Evolutionary conservation across 192 early-diverging fungal species (phyloP).

Genomic region (Chytriomyces hyalinus): DNA sequence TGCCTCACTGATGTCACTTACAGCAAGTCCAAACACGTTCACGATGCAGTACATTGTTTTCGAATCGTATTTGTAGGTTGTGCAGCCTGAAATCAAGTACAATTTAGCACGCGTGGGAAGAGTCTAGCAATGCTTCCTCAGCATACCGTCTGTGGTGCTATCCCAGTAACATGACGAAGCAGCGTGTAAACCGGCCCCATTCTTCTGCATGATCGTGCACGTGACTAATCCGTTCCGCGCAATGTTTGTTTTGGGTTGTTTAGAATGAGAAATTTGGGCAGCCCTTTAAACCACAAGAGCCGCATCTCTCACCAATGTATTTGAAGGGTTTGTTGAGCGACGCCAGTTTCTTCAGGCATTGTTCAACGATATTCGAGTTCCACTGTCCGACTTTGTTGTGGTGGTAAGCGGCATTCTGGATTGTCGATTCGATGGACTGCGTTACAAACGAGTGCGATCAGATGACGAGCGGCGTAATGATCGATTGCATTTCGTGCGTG

Average conservation of each 20-base stretch:
- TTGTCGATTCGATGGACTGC: slow-evolving; percentile 67
- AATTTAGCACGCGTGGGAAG: neutral
- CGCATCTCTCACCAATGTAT: slow-evolving; percentile 68
- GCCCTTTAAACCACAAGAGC: neutral
- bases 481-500: neutral
- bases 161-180: slow-evolving; percentile 81
- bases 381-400: slow-evolving; percentile 77
- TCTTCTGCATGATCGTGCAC: slow-evolving; percentile 84
- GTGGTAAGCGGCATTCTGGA: slow-evolving; percentile 73
- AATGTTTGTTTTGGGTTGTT: neutral
- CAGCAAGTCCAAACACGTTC: slow-evolving; percentile 74
- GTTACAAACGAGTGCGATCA: neutral
- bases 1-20: neutral
- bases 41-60: slow-evolving; percentile 82
- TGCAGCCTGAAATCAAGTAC: slow-evolving; percentile 53
- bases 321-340: slow-evolving; percentile 77
- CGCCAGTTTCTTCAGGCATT: slow-evolving; percentile 67
- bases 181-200: slow-evolving; percentile 77
- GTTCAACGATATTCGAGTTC: slow-evolving; percentile 76
- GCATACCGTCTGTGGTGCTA: slow-evolving; percentile 68
- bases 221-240: slow-evolving; percentile 52
- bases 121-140: neutral
- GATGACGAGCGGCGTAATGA: neutral
- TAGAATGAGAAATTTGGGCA: neutral
- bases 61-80: slow-evolving; percentile 77